A percentile compares a stretch with the other conserved stretches of the same genome.
phyloP scores from a whole-genome alignment of 768 basidiomycete genomes.

The Auricularia auricula-judae region DNA sequence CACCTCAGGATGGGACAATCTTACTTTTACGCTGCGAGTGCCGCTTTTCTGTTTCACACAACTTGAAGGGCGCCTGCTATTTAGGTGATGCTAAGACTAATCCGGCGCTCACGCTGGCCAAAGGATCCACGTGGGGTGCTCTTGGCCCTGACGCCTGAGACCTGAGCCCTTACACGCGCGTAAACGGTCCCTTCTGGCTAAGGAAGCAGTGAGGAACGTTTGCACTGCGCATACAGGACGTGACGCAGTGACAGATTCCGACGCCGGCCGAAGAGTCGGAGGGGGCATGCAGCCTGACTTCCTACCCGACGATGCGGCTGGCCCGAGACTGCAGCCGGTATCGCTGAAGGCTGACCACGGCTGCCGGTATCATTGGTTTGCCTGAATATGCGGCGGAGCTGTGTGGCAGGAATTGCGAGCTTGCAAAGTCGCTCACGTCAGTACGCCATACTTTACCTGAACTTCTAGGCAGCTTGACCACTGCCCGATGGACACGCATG shows the following conservation, averaged over 20 bases:
- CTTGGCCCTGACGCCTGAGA: too few species aligned
- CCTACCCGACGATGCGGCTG: not conserved
- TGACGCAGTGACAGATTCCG: not conserved
- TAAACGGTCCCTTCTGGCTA: too few species aligned
- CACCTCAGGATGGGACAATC: too few species aligned
- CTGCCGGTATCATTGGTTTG: not conserved
- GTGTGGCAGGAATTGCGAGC: not conserved
- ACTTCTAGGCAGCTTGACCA: not conserved
- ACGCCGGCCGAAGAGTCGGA: not conserved
- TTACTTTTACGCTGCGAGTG: too few species aligned
- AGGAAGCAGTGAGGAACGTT: too few species aligned
- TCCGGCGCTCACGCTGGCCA: too few species aligned
- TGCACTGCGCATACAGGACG: not conserved
- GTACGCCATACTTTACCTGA: not conserved
- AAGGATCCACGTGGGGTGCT: too few species aligned
- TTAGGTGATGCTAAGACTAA: too few species aligned
- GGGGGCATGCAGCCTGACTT: not conserved
- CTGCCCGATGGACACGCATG: constrained; percentile 17
- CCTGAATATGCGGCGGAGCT: not conserved
- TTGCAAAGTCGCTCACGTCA: too few species aligned
- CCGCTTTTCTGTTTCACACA: too few species aligned
- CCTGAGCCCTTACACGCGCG: too few species aligned
- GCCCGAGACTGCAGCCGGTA: not conserved
- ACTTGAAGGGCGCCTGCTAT: too few species aligned
- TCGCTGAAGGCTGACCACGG: not conserved